Evolutionary conservation across 2,329 filamentous ascomycete genomes (phyloP), one percentile per base, ranked within the genome.

Genomic region (Amylocarpus encephaloides): DNA sequence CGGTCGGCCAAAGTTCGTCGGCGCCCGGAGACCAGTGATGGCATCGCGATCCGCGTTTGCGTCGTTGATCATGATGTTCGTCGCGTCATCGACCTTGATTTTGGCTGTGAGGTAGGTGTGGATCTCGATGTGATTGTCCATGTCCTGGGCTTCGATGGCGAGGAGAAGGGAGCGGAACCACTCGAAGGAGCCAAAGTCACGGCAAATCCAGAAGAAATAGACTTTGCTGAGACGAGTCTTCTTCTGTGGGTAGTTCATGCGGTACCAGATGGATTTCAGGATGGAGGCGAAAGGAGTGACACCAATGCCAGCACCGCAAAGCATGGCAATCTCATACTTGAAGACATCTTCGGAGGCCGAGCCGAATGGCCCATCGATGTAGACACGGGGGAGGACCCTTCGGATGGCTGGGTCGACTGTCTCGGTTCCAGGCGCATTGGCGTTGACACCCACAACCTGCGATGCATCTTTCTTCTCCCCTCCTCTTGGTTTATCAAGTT

Each of bases 41-140:
- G 87, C 82, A 67, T 93, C 87, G 68, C 85, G 86, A 66, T 92
- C 86, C 58, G 85, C 85, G 64, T 90, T 88, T 66, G 84, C 86
- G 62, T 91, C 86, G 71, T 92, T 91, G 75, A 92, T 90, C 86
- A 92, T 92, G 71, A 93, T 92, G 71, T 93, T 92, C 41, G 86
- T 90, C 44, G 87, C 87, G 64, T 92, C 88, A 66, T 91, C 86
- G 22, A 81, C 79, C 73, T 90, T 89, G 72, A 92, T 90, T 74
- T 86, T 89, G 62, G 87, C 88, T 2, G 88, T 93, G 50, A 94
- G 77, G 67, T 93, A 94, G 1, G 87, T 90, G 70, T 93, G 88
- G 53, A 94, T 93, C 70, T 94, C 88, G 68, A 94, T 93, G 56
- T 85, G 79, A 68, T 88, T 82, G 63, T 88, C 84, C 55, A 88